Percentiles rank a stretch among this genome's conserved stretches.
phyloP scores from a whole-genome alignment of 2,329 filamentous ascomycete genomes.

The Pseudogymnoascus verrucosus region DNA sequence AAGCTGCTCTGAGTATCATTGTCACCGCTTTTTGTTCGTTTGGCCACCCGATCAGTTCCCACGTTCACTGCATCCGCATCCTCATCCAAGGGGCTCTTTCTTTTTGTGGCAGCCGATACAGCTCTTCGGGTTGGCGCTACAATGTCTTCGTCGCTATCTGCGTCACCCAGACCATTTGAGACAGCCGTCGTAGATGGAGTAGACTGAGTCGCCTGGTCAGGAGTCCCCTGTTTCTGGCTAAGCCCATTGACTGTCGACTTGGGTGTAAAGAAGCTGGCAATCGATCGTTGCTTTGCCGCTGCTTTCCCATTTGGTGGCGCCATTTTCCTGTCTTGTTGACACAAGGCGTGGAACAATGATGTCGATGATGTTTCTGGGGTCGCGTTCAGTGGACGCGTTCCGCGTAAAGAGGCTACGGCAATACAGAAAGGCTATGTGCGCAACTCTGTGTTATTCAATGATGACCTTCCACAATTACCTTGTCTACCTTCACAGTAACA shows the following conservation, averaged over 20 bases:
- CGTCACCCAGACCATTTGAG: conserved; percentile 16
- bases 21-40: conserved; percentile 38
- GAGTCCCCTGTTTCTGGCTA: conserved; percentile 11
- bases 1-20: conserved; percentile 33
- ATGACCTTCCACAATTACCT: too few species aligned
- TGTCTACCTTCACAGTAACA: background rate
- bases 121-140: conserved; percentile 14
- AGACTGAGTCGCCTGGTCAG: conserved; percentile 30
- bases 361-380: background rate
- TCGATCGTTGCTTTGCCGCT: conserved; percentile 60
- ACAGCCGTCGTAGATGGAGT: conserved; percentile 20
- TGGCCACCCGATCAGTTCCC: conserved; percentile 30
- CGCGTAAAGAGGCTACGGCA: conserved; percentile 10
- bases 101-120: conserved; percentile 23
- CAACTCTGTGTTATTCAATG: background rate
- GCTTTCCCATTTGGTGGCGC: conserved; percentile 19
- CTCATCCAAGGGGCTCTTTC: conserved; percentile 46
- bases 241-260: conserved; percentile 43
- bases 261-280: conserved; percentile 78
- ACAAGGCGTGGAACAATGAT: background rate
- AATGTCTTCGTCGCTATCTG: conserved; percentile 22
- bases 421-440: background rate
- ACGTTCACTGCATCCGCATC: conserved; percentile 38
- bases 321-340: conserved; percentile 17
- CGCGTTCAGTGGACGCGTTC: conserved; percentile 15